phyloP scores from a whole-genome alignment of 1,284 basidiomycete species.

The Rhizoctonia solani region DNA sequence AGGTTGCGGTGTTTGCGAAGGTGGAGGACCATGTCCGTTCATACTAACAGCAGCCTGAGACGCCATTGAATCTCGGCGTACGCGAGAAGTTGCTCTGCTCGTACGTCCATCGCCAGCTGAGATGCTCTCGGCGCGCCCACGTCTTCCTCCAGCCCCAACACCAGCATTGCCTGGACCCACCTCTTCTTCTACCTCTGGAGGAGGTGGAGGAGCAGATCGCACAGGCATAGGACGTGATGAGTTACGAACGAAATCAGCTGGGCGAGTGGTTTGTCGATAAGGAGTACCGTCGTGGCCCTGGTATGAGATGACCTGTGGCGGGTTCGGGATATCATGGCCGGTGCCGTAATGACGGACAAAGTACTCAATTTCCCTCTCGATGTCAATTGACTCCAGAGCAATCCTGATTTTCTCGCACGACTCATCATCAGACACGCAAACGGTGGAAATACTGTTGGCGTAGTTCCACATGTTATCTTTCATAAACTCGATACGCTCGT shows the following conservation, averaged over 20 bases:
- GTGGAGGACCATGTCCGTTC: conserved; percentile 3
- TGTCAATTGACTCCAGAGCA: conserved; percentile 80
- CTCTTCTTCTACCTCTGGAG: conserved; percentile 55
- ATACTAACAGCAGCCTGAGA: conserved; percentile 1
- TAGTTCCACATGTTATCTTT: conserved; percentile 97
- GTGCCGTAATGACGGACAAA: conserved; percentile 87
- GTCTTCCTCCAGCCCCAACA: conserved; percentile 58
- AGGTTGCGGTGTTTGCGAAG: not conserved
- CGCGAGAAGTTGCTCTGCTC: conserved; percentile 20
- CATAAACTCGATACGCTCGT: conserved; percentile 89
- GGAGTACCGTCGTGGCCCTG: conserved; percentile 63
- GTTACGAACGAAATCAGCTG: conserved; percentile 62
- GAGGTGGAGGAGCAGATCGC: conserved; percentile 44
- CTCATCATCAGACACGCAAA: conserved; percentile 97
- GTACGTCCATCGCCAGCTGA: conserved; percentile 17
- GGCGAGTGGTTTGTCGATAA: conserved; percentile 56
- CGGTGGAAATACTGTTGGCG: conserved; percentile 92
- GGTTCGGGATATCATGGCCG: conserved; percentile 80
- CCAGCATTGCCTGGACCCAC: conserved; percentile 57
- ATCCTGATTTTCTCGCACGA: conserved; percentile 87
- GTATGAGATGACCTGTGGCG: conserved; percentile 81
- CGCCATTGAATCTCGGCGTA: conserved; percentile 14
- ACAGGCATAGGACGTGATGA: conserved; percentile 55
- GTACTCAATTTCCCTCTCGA: conserved; percentile 79
- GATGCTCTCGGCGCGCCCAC: conserved; percentile 32